These are phyloP conservation scores for Phylloboletellus chloephorus DNA, from an alignment of 1,284 basidiomycete species.

Conservation along the genomic window DNA sequence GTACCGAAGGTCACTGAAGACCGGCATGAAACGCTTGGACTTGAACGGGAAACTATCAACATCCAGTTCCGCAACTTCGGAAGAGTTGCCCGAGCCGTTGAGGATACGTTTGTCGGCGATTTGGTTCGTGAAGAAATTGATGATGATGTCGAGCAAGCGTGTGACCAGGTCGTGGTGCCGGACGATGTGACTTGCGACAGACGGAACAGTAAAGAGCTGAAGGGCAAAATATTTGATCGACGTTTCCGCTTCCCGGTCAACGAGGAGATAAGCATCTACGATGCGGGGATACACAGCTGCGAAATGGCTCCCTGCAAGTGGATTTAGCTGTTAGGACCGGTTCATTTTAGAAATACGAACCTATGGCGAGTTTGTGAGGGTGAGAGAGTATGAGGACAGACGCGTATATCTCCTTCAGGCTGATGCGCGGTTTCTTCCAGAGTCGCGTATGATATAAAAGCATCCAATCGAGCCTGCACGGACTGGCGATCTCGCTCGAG, in stretches of 20 bases:
- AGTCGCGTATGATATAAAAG: constrained; percentile 75
- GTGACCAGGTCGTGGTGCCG: constrained; percentile 71
- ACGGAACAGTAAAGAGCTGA: constrained; percentile 86
- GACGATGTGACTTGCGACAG: constrained; percentile 74
- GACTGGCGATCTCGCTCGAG: constrained; percentile 47
- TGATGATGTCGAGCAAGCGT: constrained; percentile 75
- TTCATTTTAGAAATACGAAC: constrained; percentile 37
- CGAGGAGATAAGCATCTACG: constrained; percentile 85
- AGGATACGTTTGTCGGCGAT: constrained; percentile 63
- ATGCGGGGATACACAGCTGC: constrained; percentile 82
- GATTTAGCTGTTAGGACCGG: constrained; percentile 6
- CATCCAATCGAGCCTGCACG: constrained; percentile 66
- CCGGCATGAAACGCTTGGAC: constrained; percentile 88
- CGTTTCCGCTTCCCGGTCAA: constrained; percentile 89
- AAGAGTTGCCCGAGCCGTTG: constrained; percentile 35
- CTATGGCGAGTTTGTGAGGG: constrained; percentile 73
- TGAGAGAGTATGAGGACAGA: constrained; percentile 69
- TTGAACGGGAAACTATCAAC: constrained; percentile 84
- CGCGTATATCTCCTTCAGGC: constrained; percentile 79
- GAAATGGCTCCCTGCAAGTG: constrained; percentile 67
- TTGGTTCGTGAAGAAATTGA: constrained; percentile 86
- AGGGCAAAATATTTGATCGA: constrained; percentile 90
- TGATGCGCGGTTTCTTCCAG: constrained; percentile 80
- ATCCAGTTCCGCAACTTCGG: constrained; percentile 46
- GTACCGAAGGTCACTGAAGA: constrained; percentile 82